phyloP scores from a whole-genome alignment of 371 early-diverging fungal genomes.

The Mortierella polycephala region DNA sequence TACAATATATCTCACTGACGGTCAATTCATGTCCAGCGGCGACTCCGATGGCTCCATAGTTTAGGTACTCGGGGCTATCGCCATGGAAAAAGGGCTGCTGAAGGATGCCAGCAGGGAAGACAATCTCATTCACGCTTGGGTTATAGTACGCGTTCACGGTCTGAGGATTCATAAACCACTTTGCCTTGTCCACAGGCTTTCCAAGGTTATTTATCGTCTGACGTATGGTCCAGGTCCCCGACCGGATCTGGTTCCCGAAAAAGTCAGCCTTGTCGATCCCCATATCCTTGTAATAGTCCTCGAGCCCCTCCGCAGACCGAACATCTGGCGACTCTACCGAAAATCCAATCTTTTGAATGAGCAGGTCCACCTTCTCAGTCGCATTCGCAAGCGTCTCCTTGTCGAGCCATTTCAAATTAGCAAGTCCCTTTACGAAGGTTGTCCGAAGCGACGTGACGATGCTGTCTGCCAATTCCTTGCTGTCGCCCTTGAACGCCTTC shows the following conservation, averaged over 20 bases:
- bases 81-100: slow-evolving; percentile 64
- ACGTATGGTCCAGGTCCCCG: slow-evolving; percentile 40
- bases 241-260: slow-evolving; percentile 60
- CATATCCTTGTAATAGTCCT: slow-evolving; percentile 59
- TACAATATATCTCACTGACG: slow-evolving; percentile 40
- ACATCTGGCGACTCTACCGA: slow-evolving; percentile 63
- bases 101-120: slow-evolving; percentile 74
- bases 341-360: slow-evolving; percentile 65
- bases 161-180: slow-evolving; percentile 69
- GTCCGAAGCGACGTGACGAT: slow-evolving; percentile 59
- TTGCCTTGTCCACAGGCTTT: slow-evolving; percentile 59
- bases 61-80: slow-evolving; percentile 62
- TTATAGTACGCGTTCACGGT: slow-evolving; percentile 74
- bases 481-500: slow-evolving; percentile 49
- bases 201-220: slow-evolving; percentile 40
- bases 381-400: slow-evolving; percentile 60
- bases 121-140: slow-evolving; percentile 68
- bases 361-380: slow-evolving; percentile 60
- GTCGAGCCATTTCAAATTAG: slow-evolving; percentile 67
- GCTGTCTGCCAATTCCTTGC: slow-evolving; percentile 55
- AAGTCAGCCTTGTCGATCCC: slow-evolving; percentile 50
- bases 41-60: slow-evolving; percentile 71
- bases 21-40: slow-evolving; percentile 74
- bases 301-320: slow-evolving; percentile 57
- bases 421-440: slow-evolving; percentile 57